Conservation (phyloP, 805 yeast genomes). For the Saturnispora silvae region DNA sequence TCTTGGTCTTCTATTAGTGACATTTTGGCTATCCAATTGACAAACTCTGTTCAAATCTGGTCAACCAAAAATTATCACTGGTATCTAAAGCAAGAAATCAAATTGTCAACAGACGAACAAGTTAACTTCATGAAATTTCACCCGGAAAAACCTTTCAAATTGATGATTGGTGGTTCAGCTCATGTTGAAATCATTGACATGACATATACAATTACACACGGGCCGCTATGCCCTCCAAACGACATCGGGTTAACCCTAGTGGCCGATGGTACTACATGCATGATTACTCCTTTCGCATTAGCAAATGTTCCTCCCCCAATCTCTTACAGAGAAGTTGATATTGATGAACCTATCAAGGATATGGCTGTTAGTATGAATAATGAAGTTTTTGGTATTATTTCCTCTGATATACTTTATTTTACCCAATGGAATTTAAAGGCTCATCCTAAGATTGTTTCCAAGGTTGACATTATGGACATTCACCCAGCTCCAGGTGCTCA, state of each 20-base stretch:
- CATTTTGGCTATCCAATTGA: constrained; percentile 56
- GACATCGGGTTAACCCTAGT: constrained; percentile 77
- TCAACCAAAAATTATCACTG: constrained; percentile 88
- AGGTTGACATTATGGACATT: constrained; percentile 25
- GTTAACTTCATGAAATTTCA: constrained; percentile 60
- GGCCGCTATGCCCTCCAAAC: constrained; percentile 56
- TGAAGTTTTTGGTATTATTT: constrained; percentile 45
- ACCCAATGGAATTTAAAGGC: constrained; percentile 36
- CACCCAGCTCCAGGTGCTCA: constrained; percentile 29
- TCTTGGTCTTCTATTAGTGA: constrained; percentile 81
- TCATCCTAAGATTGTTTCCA: constrained; percentile 33
- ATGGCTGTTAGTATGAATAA: constrained; percentile 56
- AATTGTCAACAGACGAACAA: constrained; percentile 22
- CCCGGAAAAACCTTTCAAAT: constrained; percentile 73
- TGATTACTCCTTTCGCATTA: constrained; percentile 69
- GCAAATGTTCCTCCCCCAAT: constrained; percentile 97
- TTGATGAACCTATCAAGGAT: constrained; percentile 46
- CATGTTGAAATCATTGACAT: constrained; percentile 57
- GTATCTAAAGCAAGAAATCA: constrained; percentile 80
- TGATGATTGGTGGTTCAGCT: constrained; percentile 50
- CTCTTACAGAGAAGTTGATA: constrained; percentile 54
- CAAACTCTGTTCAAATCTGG: constrained; percentile 73
- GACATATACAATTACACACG: constrained; percentile 50
- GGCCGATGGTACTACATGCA: constrained; percentile 61
- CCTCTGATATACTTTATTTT: constrained; percentile 35